A percentile compares a stretch with the other conserved stretches of the same genome.
phyloP scores from a whole-genome alignment of 169 alveolate species.

The Hammondia hammondi region DNA sequence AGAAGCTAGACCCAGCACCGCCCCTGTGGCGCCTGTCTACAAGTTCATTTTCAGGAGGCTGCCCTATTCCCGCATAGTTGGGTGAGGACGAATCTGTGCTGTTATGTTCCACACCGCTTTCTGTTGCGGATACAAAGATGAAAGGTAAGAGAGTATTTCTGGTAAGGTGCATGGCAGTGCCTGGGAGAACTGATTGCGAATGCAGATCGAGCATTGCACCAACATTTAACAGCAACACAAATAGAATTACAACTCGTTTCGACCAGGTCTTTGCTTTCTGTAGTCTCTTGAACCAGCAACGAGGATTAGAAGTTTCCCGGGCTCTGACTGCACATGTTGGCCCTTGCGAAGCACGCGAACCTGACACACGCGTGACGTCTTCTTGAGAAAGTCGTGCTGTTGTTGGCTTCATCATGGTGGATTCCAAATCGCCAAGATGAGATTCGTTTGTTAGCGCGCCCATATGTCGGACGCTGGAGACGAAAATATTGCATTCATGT shows the following conservation, averaged over 20 bases:
- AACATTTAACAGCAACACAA: too few relatives aligned
- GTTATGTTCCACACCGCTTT: neutral
- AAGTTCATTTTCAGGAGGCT: neutral
- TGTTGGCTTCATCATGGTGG: neutral
- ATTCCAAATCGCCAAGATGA: too few relatives aligned
- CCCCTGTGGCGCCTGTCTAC: neutral
- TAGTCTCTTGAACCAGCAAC: neutral
- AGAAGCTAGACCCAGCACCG: neutral
- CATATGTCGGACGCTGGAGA: too few relatives aligned
- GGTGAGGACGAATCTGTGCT: neutral
- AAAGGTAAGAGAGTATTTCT: neutral
- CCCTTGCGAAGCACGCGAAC: neutral
- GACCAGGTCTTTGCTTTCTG: neutral
- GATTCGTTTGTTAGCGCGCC: too few relatives aligned
- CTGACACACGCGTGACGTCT: neutral
- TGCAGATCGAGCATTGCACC: neutral
- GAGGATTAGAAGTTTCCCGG: neutral
- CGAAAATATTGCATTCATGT: too few relatives aligned
- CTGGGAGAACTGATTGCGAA: neutral
- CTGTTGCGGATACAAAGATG: neutral
- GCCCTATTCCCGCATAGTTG: neutral
- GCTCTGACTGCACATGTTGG: neutral
- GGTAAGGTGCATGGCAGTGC: neutral
- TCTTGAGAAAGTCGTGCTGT: neutral
- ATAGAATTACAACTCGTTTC: neutral